A percentile compares a stretch with the other conserved stretches of the same genome.
These are phyloP conservation scores for Thielaviopsis musarum DNA, from an alignment of 2,329 filamentous ascomycete species.

Conservation along the genomic window DNA sequence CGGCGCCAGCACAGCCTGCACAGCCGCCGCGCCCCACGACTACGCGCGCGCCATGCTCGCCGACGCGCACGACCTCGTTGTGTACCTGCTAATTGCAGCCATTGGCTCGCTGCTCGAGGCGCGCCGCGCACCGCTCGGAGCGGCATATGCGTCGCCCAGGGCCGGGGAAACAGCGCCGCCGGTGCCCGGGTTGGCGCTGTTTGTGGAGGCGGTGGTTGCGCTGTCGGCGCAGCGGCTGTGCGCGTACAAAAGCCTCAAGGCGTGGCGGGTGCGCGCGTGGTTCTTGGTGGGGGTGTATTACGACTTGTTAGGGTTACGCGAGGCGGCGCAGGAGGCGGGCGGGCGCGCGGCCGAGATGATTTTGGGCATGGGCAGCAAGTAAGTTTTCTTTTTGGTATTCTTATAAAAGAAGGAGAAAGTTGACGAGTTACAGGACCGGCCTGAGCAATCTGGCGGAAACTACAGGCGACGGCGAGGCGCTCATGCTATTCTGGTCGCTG, in stretches of 20 bases:
- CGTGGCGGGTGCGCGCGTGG: conserved; percentile 4
- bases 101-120: conserved; percentile 6
- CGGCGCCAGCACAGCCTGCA: neutral
- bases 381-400: neutral
- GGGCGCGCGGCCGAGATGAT: neutral
- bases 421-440: neutral
- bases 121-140: neutral
- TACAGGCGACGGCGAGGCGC: neutral
- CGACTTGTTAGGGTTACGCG: neutral
- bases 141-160: neutral
- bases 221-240: neutral
- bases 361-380: neutral
- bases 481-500: conserved; percentile 6
- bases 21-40: neutral
- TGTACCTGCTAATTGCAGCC: neutral
- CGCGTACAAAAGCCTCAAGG: conserved; percentile 1
- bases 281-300: conserved; percentile 4
- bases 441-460: neutral
- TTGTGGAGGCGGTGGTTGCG: neutral
- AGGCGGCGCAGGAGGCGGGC: neutral
- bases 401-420: neutral
- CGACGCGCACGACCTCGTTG: conserved; percentile 1
- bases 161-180: neutral
- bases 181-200: conserved; percentile 2
- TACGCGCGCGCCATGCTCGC: neutral